Base-by-base conservation (phyloP, 2,329 filamentous ascomycete genomes). In the Botryotinia calthae region DNA sequence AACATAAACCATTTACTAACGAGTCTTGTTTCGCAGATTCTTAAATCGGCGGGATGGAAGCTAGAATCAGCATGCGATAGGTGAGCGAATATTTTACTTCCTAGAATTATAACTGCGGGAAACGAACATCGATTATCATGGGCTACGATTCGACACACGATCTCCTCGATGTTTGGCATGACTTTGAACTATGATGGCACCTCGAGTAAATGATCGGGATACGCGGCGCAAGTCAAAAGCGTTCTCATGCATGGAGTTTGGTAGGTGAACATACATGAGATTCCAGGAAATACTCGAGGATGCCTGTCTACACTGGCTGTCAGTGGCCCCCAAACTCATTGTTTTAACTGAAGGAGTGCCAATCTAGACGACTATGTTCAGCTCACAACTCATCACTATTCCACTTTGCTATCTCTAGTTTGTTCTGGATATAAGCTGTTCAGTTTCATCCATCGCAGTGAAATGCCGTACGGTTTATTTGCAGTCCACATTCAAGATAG, bases 51-150 rank as follows among this genome's bases (percentile, higher is more conserved):
- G 54, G 77, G 77, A 25, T 83, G 81, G 80, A 82, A 82, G 73
- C 71, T 83, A 46, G 82, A 83, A 28, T 72, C 78, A 65, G 82
- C 82, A 71, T 79, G 79, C 72, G 81, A 83, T 74, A 82, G 81
- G 82, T 83, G 80, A 79, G 82, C 78, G 46, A 40, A 63, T 37
- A 6, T 20, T 70, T 51, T 46, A 31, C n/a, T 74, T 73, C 34
- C 10, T 54, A 42, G 25, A 37, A 10, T 28, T 22, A 28, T 18
- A 46, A 40, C 56, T 31, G n/a, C n/a, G 54, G 20, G 37, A 31
- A n/a, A 62, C 12, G 20, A 48, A 34, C 63, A 44, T 51, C 48
- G 8, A 22, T 16, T 31, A 22, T 31, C 8, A 28, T 56, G 48
- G 37, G 14, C 64, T 54, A 54, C n/a, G 46, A 31, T 28, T 56